These are phyloP conservation scores for Paramecium caudatum DNA, from an alignment of 73 alveolate species.

Conservation along the genomic window DNA sequence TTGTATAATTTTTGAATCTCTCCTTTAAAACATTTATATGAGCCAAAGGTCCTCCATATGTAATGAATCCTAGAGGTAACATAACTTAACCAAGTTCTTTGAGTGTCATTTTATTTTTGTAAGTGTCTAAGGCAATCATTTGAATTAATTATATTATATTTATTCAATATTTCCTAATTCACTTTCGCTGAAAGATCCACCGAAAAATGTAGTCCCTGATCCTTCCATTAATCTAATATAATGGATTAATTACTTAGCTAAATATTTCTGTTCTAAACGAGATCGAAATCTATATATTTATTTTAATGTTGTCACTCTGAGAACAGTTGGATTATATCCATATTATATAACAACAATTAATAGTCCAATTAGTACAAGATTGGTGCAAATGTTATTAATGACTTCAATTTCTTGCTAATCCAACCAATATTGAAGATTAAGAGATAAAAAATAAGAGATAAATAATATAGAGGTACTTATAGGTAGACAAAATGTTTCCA, in stretches of 20 bases:
- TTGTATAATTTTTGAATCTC: conserved; percentile 13
- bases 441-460: neutral
- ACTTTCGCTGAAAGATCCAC: conserved; percentile 54
- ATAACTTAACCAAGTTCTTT: neutral
- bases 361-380: neutral
- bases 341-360: neutral
- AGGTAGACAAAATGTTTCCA: neutral
- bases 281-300: neutral
- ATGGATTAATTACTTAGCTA: neutral
- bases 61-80: conserved; percentile 64
- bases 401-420: neutral
- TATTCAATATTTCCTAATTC: conserved; percentile 59
- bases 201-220: conserved; percentile 45
- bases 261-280: neutral
- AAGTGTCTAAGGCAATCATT: conserved; percentile 34
- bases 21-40: neutral
- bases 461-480: neutral
- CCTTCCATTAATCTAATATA: conserved; percentile 36
- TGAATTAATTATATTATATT: conserved; percentile 3
- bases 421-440: conserved; percentile 4
- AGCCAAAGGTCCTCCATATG: conserved; percentile 65
- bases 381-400: neutral
- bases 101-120: neutral
- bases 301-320: neutral
- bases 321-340: conserved; percentile 41